Evolutionary conservation across 2,329 filamentous ascomycete genomes (phyloP).

Genomic region (Fonsecaea pedrosoi): DNA sequence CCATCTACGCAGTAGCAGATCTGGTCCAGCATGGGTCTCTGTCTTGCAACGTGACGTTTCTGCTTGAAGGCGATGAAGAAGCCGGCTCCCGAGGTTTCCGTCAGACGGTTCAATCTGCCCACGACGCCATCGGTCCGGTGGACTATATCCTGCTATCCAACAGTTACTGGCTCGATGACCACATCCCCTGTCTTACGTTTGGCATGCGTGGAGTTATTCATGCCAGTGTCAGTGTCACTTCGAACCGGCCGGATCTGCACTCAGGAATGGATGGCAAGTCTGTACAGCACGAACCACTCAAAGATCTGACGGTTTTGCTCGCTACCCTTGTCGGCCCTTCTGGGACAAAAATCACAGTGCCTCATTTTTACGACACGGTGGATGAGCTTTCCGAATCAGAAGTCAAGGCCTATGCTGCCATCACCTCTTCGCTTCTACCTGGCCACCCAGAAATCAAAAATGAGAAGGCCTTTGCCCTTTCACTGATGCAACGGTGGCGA

Average conservation of each 20-base stretch:
- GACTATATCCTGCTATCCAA: constrained; percentile 96
- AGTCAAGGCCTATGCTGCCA: constrained; percentile 80
- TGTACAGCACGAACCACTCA: constrained; percentile 85
- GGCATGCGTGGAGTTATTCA: constrained; percentile 92
- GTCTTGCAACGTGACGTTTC: constrained; percentile 85
- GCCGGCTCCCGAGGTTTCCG: constrained; percentile 91
- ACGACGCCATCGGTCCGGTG: constrained; percentile 82
- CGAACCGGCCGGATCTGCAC: constrained; percentile 85
- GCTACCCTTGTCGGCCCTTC: constrained; percentile 80
- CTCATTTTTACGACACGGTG: constrained; percentile 86
- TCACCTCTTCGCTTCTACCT: constrained; percentile 75
- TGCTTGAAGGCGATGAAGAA: constrained; percentile 97
- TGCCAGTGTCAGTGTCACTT: constrained; percentile 86
- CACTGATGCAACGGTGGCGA: constrained; percentile 91
- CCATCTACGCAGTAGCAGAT: constrained; percentile 90
- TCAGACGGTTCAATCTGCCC: constrained; percentile 78
- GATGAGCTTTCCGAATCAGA: constrained; percentile 77
- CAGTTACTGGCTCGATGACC: constrained; percentile 98
- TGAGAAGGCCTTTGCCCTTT: constrained; percentile 75
- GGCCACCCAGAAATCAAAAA: constrained; percentile 70
- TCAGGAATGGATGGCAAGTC: constrained; percentile 95
- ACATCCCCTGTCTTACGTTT: constrained; percentile 93
- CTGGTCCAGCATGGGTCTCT: constrained; percentile 82
- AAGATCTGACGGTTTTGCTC: constrained; percentile 84
- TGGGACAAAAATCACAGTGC: constrained; percentile 78